These are phyloP conservation scores for Pseudogymnoascus sp. DNA, from an alignment of 2,329 filamentous ascomycete species.

Conservation along the genomic window DNA sequence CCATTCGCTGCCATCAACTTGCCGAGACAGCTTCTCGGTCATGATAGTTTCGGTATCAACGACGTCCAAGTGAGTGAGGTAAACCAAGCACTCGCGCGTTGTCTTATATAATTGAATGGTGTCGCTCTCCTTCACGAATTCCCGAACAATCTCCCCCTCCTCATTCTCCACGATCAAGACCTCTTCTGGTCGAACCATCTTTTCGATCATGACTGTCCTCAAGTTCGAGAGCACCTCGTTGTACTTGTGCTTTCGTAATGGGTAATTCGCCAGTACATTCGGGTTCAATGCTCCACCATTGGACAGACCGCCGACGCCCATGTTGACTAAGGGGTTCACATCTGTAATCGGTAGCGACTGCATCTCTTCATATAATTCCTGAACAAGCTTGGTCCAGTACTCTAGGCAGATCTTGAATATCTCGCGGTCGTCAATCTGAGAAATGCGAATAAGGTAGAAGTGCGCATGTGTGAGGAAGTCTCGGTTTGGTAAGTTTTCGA, in stretches of 20 bases:
- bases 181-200: conserved; percentile 98
- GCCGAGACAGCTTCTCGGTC: conserved; percentile 93
- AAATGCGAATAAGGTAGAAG: conserved; percentile 96
- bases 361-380: conserved; percentile 98
- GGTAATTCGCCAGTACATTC: conserved; percentile 75
- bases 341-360: conserved; percentile 90
- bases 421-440: conserved; percentile 95
- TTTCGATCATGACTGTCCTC: conserved; percentile 97
- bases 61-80: conserved; percentile 93
- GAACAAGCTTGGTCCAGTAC: conserved; percentile 98
- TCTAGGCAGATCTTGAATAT: conserved; percentile 99
- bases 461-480: conserved; percentile 94
- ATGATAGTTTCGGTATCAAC: conserved; percentile 97
- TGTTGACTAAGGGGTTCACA: conserved; percentile 77
- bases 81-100: conserved; percentile 91
- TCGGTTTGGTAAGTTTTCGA: conserved; percentile 89
- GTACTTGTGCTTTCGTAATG: conserved; percentile 96
- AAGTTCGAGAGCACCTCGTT: conserved; percentile 88
- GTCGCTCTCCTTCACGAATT: conserved; percentile 98
- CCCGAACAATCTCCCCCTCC: conserved; percentile 95
- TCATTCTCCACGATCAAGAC: conserved; percentile 99
- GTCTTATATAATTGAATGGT: conserved; percentile 99
- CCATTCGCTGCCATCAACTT: conserved; percentile 94
- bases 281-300: conserved; percentile 82
- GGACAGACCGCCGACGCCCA: conserved; percentile 60